Evolutionary conservation across 176 grass and related monocot genomes (phyloP), one percentile per base, ranked within the genome.

Genomic region (Aechmea fasciata): DNA sequence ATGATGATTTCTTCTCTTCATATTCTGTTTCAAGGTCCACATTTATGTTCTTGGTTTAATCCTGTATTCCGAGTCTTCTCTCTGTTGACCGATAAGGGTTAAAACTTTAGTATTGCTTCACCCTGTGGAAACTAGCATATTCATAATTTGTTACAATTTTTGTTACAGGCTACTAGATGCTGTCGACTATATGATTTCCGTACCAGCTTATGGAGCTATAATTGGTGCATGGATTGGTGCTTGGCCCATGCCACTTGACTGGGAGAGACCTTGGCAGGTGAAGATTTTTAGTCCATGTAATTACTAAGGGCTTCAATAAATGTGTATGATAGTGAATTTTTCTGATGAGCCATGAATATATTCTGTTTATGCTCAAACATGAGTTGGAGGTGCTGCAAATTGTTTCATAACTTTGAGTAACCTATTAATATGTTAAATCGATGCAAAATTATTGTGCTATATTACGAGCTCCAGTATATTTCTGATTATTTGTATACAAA

Each of bases 221-320:
- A 51, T 99, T 24, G 94, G 94, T 80, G 89, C 87, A 69, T 99
- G 94, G 94, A 61, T 99, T 50, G 84, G 90, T 79, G 87, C 86
- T 78, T 99, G 89, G 86, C 89, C 94, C 52, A 99, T 93, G 94
- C 94, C 89, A 48, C 94, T 99, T 69, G 94, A 99, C 51, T 93
- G 89, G 94, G 94, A 99, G 68, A 93, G 87, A 49, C 77, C 81
- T 51, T 93, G 94, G 89, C 94, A 99, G 94, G 90, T 93, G 77
- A 73, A 57, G 11, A 57, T 68, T 73, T 50, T 51, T 80, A 23
- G n/a, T 67, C 2, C n/a, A 10, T 14, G 19, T 17, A 8, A 18
- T 59, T 47, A 41, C 13, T 9, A 47, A 15, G 19, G 54, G 19
- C 19, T 2, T 10, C 1, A 4, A 8, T 59, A 1, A 59, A 41